Conservation (phyloP, 176 grass and related monocot genomes). For the Oryza meyeriana region DNA sequence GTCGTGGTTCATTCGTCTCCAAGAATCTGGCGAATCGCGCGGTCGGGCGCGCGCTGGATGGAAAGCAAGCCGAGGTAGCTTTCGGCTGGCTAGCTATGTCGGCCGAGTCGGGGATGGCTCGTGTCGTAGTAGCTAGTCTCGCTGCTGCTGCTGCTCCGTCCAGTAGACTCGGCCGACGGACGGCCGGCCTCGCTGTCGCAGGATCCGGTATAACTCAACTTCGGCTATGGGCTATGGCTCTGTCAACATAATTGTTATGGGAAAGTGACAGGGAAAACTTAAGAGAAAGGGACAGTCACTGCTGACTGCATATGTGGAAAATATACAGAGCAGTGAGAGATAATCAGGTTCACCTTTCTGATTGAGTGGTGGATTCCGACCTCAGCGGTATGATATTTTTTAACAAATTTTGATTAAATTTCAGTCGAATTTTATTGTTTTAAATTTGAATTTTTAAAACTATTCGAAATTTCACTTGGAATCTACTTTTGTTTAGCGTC, state of each 20-base stretch:
- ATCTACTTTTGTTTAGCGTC: too few relatives aligned
- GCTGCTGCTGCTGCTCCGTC: neutral
- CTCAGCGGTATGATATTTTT: too few relatives aligned
- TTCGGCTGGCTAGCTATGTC: constrained; percentile 23
- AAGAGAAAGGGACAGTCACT: constrained; percentile 31
- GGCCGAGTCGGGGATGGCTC: neutral
- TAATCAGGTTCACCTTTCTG: too few relatives aligned
- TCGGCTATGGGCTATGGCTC: neutral
- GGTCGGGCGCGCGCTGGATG: neutral
- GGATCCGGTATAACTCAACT: constrained; percentile 51
- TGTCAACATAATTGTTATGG: neutral
- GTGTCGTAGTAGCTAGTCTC: neutral
- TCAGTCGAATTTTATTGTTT: too few relatives aligned
- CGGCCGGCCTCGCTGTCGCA: neutral
- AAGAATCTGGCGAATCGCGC: constrained; percentile 18
- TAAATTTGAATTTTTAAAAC: too few relatives aligned
- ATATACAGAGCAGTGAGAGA: neutral
- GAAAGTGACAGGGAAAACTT: neutral
- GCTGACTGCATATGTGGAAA: constrained; percentile 15
- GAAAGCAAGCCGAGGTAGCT: neutral
- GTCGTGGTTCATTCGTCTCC: constrained; percentile 23
- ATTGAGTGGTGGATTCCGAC: too few relatives aligned
- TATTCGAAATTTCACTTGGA: too few relatives aligned
- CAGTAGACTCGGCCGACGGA: neutral
- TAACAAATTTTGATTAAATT: too few relatives aligned